A percentile compares a stretch with the other conserved stretches of the same genome.
Conservation (phyloP, 2,329 filamentous ascomycete genomes). For the Cladophialophora yegresii region DNA sequence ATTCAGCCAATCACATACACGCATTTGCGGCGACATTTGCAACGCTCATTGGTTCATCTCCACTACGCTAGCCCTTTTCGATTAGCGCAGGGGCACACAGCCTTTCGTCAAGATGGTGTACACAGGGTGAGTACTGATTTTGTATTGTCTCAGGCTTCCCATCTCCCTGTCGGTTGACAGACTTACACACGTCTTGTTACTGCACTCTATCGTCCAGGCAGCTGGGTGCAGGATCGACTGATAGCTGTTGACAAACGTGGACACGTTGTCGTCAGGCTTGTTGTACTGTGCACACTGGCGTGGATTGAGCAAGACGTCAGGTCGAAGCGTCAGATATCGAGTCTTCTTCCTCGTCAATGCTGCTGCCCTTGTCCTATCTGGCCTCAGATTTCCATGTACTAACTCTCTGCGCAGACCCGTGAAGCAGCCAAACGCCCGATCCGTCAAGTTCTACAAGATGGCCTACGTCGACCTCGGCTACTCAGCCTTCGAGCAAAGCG, state of each 20-base stretch:
- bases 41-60: neutral
- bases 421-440: neutral
- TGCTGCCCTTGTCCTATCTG: neutral
- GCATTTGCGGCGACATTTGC: neutral
- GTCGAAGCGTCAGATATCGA: too few species aligned
- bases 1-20: neutral
- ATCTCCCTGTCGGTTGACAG: too few species aligned
- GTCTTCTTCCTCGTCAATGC: too few species aligned
- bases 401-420: neutral
- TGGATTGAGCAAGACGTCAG: neutral
- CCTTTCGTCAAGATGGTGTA: neutral
- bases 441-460: neutral
- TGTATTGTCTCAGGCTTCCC: neutral
- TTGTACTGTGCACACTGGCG: too few species aligned
- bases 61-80: neutral
- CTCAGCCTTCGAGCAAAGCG: neutral
- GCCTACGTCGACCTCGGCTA: neutral
- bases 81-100: neutral
- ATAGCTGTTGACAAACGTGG: neutral
- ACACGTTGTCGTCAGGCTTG: too few species aligned
- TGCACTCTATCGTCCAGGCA: too few species aligned
- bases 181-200: neutral
- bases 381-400: neutral
- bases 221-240: neutral
- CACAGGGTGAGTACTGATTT: neutral